These are phyloP conservation scores for Globisporangium parvum DNA, from an alignment of 352 stramenopile species.

Conservation along the genomic window DNA sequence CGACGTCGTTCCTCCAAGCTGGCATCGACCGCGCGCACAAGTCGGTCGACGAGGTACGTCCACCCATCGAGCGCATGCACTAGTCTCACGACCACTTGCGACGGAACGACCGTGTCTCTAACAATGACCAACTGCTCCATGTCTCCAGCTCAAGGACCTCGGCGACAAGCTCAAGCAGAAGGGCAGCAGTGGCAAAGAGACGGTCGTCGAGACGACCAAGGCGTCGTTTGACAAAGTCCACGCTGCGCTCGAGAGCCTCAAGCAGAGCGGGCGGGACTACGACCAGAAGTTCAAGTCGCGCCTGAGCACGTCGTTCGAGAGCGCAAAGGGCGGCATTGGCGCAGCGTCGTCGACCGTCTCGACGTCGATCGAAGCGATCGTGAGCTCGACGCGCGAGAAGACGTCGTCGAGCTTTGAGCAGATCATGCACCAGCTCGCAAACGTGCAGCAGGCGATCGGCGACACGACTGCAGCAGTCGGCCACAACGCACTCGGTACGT, in stretches of 20 bases:
- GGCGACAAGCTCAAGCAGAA: slow-evolving; percentile 48
- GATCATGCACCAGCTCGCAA: slow-evolving; percentile 48
- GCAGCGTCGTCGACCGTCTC: slow-evolving; percentile 35
- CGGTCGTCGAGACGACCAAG: slow-evolving; percentile 45
- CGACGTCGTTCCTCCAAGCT: slow-evolving; percentile 54
- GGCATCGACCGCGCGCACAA: slow-evolving; percentile 61
- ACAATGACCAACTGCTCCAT: too few relatives aligned
- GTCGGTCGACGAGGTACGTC: slow-evolving; percentile 53
- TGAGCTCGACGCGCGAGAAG: slow-evolving; percentile 42
- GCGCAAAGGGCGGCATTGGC: slow-evolving; percentile 34
- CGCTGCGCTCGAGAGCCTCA: slow-evolving; percentile 43
- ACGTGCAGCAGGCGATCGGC: slow-evolving; percentile 28
- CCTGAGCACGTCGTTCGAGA: slow-evolving; percentile 24
- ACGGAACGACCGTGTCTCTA: too few relatives aligned
- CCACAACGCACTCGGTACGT: slow-evolving; percentile 8
- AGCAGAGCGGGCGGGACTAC: slow-evolving; percentile 56
- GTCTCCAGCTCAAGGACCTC: slow-evolving; percentile 40
- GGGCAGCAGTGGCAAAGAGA: slow-evolving; percentile 38
- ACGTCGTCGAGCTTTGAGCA: slow-evolving; percentile 59
- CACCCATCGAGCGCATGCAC: too few relatives aligned
- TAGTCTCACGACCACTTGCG: too few relatives aligned
- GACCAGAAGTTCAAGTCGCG: slow-evolving; percentile 44
- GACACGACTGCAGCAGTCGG: slow-evolving; percentile 16
- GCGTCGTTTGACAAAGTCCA: slow-evolving; percentile 51
- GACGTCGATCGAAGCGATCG: slow-evolving; percentile 65